Conservation (phyloP, 208 protist species). For the Leptomonas pyrrhocoris region DNA sequence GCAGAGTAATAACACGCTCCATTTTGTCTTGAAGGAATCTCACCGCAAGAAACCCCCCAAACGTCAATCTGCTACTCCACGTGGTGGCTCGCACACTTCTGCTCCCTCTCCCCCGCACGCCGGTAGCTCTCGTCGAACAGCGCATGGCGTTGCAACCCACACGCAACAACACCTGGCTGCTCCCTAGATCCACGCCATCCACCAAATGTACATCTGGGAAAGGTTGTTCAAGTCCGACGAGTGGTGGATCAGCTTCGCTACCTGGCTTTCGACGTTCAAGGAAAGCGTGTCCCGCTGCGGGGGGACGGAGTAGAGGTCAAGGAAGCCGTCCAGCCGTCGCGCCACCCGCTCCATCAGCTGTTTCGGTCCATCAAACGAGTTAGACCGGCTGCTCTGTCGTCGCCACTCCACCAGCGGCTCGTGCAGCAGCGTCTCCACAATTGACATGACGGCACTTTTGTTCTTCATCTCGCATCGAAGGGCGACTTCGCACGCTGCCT, state of each 20-base stretch:
- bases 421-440: conserved; percentile 95
- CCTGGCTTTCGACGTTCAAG: conserved; percentile 93
- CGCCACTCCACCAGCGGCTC: conserved; percentile 96
- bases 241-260: conserved; percentile 93
- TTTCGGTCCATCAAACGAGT: conserved; percentile 40
- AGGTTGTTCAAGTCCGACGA: conserved; percentile 93
- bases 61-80: too few relatives aligned
- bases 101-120: too few relatives aligned
- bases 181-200: conserved; percentile 94
- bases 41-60: too few relatives aligned
- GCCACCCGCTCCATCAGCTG: conserved; percentile 74
- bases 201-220: conserved; percentile 96
- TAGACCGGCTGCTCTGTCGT: conserved; percentile 23
- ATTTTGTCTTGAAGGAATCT: too few relatives aligned
- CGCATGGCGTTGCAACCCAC: too few relatives aligned
- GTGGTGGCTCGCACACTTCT: too few relatives aligned
- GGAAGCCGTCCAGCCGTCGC: conserved; percentile 79
- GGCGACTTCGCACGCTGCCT: conserved; percentile 79
- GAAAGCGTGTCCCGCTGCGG: conserved; percentile 67
- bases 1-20: too few relatives aligned
- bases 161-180: neutral
- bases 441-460: conserved; percentile 93
- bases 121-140: too few relatives aligned
- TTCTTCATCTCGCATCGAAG: conserved; percentile 92
- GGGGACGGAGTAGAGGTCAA: conserved; percentile 72